Percentiles rank a stretch among this genome's conserved stretches.
Evolutionary conservation across 805 yeast species (phyloP).

Genomic region (Tetrapisispora taiwanensis): DNA sequence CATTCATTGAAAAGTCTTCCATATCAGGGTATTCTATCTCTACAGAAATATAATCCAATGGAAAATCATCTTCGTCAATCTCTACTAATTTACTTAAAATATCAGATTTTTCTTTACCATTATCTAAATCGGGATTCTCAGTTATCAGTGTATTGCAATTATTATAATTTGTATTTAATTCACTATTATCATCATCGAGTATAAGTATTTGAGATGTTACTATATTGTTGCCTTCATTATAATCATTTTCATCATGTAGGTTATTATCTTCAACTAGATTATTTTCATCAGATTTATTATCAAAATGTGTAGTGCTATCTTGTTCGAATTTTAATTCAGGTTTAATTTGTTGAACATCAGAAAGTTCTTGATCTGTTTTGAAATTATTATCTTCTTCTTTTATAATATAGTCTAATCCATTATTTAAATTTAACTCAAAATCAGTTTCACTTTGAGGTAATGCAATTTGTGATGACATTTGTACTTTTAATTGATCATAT

Average conservation of each 20-base stretch:
- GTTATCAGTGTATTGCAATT: not conserved
- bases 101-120: not conserved
- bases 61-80: constrained; percentile 53
- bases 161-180: no score
- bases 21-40: constrained; percentile 30
- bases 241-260: not conserved
- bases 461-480: not conserved
- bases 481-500: constrained; percentile 39
- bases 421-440: constrained; percentile 2
- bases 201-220: constrained; percentile 5
- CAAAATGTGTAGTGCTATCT: not conserved
- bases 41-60: constrained; percentile 54
- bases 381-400: not conserved
- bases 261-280: not conserved
- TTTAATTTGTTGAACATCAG: not conserved
- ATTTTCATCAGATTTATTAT: not conserved
- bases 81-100: not conserved
- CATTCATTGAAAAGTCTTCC: constrained; percentile 6
- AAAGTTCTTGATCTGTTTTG: not conserved
- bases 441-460: not conserved
- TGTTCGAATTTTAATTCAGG: no score
- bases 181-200: constrained; percentile 11
- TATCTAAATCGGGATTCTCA: not conserved
- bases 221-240: not conserved
- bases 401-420: not conserved